Conservation (phyloP, 140 eudicot genomes). For the Erigeron philadelphicus region DNA sequence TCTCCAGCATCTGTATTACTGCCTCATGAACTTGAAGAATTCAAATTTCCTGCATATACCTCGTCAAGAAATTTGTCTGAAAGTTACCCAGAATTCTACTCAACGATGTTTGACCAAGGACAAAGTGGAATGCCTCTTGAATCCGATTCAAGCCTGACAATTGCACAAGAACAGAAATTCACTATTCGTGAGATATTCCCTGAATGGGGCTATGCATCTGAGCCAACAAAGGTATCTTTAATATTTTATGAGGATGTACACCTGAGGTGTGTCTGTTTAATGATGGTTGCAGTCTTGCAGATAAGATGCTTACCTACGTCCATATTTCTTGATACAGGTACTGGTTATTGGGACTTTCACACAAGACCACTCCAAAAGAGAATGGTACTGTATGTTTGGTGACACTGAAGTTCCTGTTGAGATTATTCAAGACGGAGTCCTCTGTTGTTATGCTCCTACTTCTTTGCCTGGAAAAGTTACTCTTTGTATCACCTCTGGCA, state of each 20-base stretch:
- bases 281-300: constrained; percentile 4
- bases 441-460: constrained; percentile 72
- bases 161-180: constrained; percentile 63
- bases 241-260: not conserved
- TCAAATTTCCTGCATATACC: constrained; percentile 39
- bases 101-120: constrained; percentile 49
- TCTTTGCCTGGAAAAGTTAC: constrained; percentile 64
- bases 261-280: constrained; percentile 13
- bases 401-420: constrained; percentile 78
- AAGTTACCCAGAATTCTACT: constrained; percentile 35
- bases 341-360: constrained; percentile 70
- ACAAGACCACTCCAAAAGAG: constrained; percentile 44
- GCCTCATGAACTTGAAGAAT: constrained; percentile 43
- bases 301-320: not conserved
- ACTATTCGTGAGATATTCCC: constrained; percentile 77
- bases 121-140: constrained; percentile 48
- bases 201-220: constrained; percentile 82
- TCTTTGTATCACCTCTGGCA: constrained; percentile 74
- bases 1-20: constrained; percentile 43
- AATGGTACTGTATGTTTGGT: constrained; percentile 90
- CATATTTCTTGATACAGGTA: constrained; percentile 47
- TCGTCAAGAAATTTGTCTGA: constrained; percentile 34
- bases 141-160: constrained; percentile 43
- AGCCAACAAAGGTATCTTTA: constrained; percentile 66
- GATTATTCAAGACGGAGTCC: constrained; percentile 79